Base-by-base conservation (phyloP, 1,284 basidiomycete genomes). In the Earliella scabrosa region DNA sequence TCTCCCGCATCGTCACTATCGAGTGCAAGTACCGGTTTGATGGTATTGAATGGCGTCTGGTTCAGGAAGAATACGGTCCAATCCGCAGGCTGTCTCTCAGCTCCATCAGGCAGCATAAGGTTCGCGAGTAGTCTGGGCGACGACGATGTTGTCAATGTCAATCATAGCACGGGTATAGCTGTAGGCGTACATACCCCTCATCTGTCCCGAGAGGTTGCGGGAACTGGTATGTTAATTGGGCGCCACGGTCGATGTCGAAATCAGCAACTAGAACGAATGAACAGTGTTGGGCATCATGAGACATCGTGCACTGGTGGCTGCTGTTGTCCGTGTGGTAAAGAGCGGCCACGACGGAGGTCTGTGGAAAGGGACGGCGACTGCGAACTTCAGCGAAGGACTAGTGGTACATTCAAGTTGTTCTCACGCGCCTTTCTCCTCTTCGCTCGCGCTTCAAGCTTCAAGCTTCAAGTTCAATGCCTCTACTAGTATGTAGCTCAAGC, bases 61-160 rank as follows among this genome's bases (percentile, higher is more conserved):
- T 97, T 97, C 47, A 98, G 84, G 72, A 97, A 98, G 81, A 99
- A 98, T 52, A 98, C 87, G 4, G 97, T 99, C 97, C 96, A 99
- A 73, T 99, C 97, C 72, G 97, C 94, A 16, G 90, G 77, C 60
- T 97, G 90, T 47, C 91, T 86, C 73, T 99, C 97, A 13, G 95
- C 95, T 13, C 97, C 97, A 72, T 99, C 97, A 1, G 97, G 97
- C 16, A 99, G 82, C 97, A 99, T 99, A 60, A 97, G 85, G 75
- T 98, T 97, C 1, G 97, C 97, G 3, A 99, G 82, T 23, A 95
- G 84, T 61, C 95, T 97, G 65, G 8, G 6, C 29, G 6, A 13
- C 6, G 29, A 31, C 13, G 21, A 24, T 16, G 8, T 24, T 24
- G 21, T 3, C 20, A 13, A 41, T 11, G n/a, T 10, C 2, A 21